These are phyloP conservation scores for Wickerhamomyces kurtzmanii DNA, from an alignment of 805 yeast species.

Conservation along the genomic window DNA sequence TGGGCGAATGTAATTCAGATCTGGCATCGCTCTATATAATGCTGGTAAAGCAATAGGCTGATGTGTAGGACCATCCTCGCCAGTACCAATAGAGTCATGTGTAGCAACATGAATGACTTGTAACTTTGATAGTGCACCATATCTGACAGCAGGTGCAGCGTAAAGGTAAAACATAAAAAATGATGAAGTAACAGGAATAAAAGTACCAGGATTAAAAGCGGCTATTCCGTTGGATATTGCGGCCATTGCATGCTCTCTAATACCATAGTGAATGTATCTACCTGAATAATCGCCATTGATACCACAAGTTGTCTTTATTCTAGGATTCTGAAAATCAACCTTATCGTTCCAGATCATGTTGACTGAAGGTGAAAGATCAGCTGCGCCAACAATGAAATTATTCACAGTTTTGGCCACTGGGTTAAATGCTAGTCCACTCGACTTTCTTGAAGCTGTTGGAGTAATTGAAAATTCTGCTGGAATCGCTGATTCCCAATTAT, in stretches of 20 bases:
- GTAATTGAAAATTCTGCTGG: conserved; percentile 9
- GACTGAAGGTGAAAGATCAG: conserved; percentile 24
- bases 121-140: conserved; percentile 35
- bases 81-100: conserved; percentile 48
- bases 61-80: conserved; percentile 52
- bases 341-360: conserved; percentile 20
- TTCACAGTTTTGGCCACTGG: conserved; percentile 17
- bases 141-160: conserved; percentile 43
- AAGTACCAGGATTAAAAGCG: conserved; percentile 23
- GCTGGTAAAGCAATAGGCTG: conserved; percentile 45
- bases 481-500: conserved; percentile 15
- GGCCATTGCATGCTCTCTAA: conserved; percentile 25
- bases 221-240: conserved; percentile 23
- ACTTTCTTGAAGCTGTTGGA: conserved; percentile 19
- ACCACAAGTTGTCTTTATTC: conserved; percentile 13
- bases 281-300: conserved; percentile 21
- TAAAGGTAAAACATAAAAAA: conserved; percentile 28
- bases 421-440: conserved; percentile 19
- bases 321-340: conserved; percentile 21
- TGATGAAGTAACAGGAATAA: conserved; percentile 27
- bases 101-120: conserved; percentile 43
- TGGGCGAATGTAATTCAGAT: conserved; percentile 38
- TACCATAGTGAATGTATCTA: conserved; percentile 22
- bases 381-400: conserved; percentile 23
- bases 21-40: conserved; percentile 42